Evolutionary conservation across 495 filamentous ascomycete genomes (phyloP).

Genomic region (Entonaema liquescens): DNA sequence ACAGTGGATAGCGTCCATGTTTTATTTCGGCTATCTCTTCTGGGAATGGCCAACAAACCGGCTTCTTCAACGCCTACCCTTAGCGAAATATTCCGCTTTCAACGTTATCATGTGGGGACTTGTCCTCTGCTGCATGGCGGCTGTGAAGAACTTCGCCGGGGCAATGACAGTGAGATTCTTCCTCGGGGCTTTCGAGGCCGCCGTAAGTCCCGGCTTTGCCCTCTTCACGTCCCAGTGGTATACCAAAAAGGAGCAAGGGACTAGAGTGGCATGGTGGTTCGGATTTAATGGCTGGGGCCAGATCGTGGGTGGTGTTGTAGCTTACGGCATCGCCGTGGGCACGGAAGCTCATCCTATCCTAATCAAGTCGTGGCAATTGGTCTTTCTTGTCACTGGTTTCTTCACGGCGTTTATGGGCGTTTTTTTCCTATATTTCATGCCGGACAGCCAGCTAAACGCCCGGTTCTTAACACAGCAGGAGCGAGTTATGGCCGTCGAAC

Average conservation of each 20-base stretch:
- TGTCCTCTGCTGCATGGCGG: slow-evolving; percentile 63
- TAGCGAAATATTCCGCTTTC: slow-evolving; percentile 67
- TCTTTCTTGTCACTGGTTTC: slow-evolving; percentile 72
- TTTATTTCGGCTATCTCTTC: slow-evolving; percentile 73
- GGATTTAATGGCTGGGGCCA: slow-evolving; percentile 69
- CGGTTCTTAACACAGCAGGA: slow-evolving; percentile 72
- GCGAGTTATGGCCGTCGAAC: slow-evolving; percentile 64
- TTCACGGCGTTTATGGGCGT: slow-evolving; percentile 66
- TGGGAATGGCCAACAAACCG: slow-evolving; percentile 71
- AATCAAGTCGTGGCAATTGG: slow-evolving; percentile 72
- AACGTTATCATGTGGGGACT: slow-evolving; percentile 68
- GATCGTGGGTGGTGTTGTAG: slow-evolving; percentile 69
- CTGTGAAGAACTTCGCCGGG: slow-evolving; percentile 50
- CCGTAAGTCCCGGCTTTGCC: slow-evolving; percentile 70
- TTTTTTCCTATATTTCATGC: slow-evolving; percentile 69
- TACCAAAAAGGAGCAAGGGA: slow-evolving; percentile 66
- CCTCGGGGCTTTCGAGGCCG: slow-evolving; percentile 68
- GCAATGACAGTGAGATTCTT: slow-evolving; percentile 68
- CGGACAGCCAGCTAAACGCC: slow-evolving; percentile 74
- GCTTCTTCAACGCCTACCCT: slow-evolving; percentile 65
- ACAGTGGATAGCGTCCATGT: slow-evolving; percentile 50
- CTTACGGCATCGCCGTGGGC: slow-evolving; percentile 72
- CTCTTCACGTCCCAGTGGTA: slow-evolving; percentile 73
- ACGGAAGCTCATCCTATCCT: slow-evolving; percentile 59
- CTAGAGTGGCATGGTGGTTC: slow-evolving; percentile 69